Conservation (phyloP, 2,329 filamentous ascomycete species). For the Tolypocladium pustulatum region DNA sequence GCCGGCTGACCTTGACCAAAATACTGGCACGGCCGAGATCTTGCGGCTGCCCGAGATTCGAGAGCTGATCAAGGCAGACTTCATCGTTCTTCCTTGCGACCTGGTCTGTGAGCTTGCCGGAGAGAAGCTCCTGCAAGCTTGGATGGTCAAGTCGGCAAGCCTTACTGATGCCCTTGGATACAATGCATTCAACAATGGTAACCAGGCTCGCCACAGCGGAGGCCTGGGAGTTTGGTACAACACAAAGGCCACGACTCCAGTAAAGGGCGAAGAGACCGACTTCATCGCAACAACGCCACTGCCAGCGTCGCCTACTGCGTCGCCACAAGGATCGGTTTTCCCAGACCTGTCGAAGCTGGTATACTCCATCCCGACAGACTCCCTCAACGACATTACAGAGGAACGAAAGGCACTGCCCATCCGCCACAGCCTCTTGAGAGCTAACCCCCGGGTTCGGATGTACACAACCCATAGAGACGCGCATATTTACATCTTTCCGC, state of each 20-base stretch:
- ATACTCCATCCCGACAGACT: slow-evolving; percentile 81
- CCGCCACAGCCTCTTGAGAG: slow-evolving; percentile 64
- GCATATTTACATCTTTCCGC: slow-evolving; percentile 89
- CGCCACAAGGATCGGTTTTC: slow-evolving; percentile 50
- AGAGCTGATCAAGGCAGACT: slow-evolving; percentile 70
- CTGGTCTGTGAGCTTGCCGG: slow-evolving; percentile 83
- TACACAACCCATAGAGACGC: slow-evolving; percentile 79
- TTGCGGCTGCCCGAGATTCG: slow-evolving; percentile 76
- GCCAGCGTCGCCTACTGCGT: slow-evolving; percentile 34
- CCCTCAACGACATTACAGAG: slow-evolving; percentile 72
- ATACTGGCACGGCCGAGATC: slow-evolving; percentile 81
- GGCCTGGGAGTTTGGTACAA: slow-evolving; percentile 88
- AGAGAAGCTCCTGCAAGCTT: slow-evolving; percentile 73
- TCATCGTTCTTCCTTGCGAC: slow-evolving; percentile 86
- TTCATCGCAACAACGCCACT: slow-evolving; percentile 74
- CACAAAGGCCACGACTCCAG: slow-evolving; percentile 61
- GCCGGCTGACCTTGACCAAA: slow-evolving; percentile 65
- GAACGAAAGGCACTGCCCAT: slow-evolving; percentile 63
- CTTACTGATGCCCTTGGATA: slow-evolving; percentile 51
- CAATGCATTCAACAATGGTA: slow-evolving; percentile 23
- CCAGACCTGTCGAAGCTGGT: slow-evolving; percentile 66
- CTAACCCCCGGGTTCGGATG: slow-evolving; percentile 68
- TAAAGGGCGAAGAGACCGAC: slow-evolving; percentile 88
- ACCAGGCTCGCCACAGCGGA: slow-evolving; percentile 47
- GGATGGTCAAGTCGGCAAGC: slow-evolving; percentile 77